A percentile compares a stretch with the other conserved stretches of the same genome.
Evolutionary conservation across 2,329 filamentous ascomycete species (phyloP).

Genomic region (Aspergillus brunneoviolaceus): DNA sequence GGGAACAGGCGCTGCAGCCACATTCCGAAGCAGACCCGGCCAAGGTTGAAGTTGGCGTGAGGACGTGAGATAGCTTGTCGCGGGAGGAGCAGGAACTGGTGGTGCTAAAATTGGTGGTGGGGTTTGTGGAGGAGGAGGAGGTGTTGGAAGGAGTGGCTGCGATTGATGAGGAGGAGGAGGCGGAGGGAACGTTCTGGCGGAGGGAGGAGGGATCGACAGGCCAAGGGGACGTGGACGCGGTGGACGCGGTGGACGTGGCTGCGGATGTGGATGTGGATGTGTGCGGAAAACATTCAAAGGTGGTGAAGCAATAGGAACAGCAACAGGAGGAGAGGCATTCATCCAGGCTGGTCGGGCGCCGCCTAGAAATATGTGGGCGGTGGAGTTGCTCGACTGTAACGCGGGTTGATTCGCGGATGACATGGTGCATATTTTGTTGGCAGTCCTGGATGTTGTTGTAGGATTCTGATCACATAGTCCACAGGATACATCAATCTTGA

Average conservation of each 20-base stretch:
- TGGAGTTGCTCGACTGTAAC: conserved; percentile 38
- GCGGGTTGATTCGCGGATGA: background rate
- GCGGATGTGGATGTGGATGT: background rate
- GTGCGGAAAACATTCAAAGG: background rate
- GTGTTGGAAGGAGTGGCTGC: background rate
- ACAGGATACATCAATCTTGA: too few species aligned
- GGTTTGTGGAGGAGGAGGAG: conserved; percentile 1
- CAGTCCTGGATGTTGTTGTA: too few species aligned
- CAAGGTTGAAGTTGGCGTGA: background rate
- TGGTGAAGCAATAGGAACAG: background rate
- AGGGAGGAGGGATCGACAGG: background rate
- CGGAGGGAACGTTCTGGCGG: background rate
- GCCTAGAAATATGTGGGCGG: conserved; percentile 42
- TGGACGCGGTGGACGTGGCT: background rate
- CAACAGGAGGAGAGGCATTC: conserved; percentile 13
- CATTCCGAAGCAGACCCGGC: background rate
- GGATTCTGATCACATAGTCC: too few species aligned
- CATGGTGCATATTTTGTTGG: background rate
- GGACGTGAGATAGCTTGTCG: conserved; percentile 19
- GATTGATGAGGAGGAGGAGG: background rate
- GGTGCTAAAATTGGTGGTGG: conserved; percentile 7
- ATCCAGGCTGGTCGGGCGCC: conserved; percentile 43
- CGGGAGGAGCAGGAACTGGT: background rate
- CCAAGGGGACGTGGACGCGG: background rate
- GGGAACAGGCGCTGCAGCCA: conserved; percentile 4